These are phyloP conservation scores for Tricholoma terreum DNA, from an alignment of 768 basidiomycete genomes.

Conservation along the genomic window DNA sequence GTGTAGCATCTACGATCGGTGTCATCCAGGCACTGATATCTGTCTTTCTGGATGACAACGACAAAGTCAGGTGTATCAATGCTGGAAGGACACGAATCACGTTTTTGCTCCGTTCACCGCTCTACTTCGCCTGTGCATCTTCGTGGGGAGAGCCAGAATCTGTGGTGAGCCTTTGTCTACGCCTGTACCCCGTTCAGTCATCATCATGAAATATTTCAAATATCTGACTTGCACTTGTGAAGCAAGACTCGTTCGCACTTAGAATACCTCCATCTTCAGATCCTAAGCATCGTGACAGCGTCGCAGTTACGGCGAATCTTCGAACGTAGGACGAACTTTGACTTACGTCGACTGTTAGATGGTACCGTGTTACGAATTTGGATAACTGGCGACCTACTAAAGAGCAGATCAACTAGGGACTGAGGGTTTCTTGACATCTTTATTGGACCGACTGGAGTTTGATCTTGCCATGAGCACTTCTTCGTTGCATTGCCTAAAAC, in stretches of 20 bases:
- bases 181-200: neutral
- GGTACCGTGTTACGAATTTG: conserved; percentile 36
- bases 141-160: conserved; percentile 96
- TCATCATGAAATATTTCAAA: neutral
- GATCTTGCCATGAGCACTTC: conserved; percentile 83
- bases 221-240: conserved; percentile 40
- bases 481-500: conserved; percentile 74
- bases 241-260: conserved; percentile 90
- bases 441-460: conserved; percentile 67
- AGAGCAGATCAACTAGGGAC: conserved; percentile 51
- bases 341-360: conserved; percentile 71
- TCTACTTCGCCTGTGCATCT: conserved; percentile 90
- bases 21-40: conserved; percentile 95
- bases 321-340: conserved; percentile 87
- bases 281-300: conserved; percentile 85
- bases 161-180: conserved; percentile 57
- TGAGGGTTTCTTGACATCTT: conserved; percentile 72
- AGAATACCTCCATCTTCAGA: conserved; percentile 93
- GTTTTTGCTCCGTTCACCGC: conserved; percentile 80
- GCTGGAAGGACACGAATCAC: conserved; percentile 80
- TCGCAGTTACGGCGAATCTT: conserved; percentile 85
- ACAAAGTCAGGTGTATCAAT: conserved; percentile 82
- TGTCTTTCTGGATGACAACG: conserved; percentile 90
- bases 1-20: conserved; percentile 77
- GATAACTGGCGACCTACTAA: neutral